A percentile compares a stretch with the other conserved stretches of the same genome.
Conservation (phyloP, 2,329 filamentous ascomycete species). For the Colletotrichum sp. region DNA sequence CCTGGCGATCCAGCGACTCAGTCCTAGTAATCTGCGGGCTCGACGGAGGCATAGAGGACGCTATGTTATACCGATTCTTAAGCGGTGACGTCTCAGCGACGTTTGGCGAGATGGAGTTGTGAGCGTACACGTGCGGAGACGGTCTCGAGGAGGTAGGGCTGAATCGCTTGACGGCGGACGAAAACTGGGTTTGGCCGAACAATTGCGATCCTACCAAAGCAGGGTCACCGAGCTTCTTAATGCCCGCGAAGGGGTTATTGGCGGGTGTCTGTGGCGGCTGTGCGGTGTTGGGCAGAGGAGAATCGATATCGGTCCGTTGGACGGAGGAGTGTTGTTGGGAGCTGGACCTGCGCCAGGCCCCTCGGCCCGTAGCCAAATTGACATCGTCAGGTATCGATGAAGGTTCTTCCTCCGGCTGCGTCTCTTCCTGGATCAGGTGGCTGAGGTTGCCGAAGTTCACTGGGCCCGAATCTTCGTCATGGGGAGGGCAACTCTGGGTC, state of each 20-base stretch:
- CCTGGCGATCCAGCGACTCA: slow-evolving; percentile 14
- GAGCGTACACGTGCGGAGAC: slow-evolving; percentile 51
- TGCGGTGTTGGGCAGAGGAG: slow-evolving; percentile 32
- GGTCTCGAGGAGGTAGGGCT: slow-evolving; percentile 65
- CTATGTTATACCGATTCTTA: slow-evolving; percentile 52
- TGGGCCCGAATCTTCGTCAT: slow-evolving; percentile 55
- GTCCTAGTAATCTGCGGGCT: slow-evolving; percentile 39
- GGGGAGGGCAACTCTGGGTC: slow-evolving; percentile 37
- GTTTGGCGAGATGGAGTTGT: slow-evolving; percentile 52
- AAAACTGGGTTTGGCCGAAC: slow-evolving; percentile 60
- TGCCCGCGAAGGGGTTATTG: slow-evolving; percentile 52
- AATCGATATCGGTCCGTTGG: slow-evolving; percentile 21
- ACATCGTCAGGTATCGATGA: slow-evolving; percentile 31
- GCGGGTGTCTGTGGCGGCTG: slow-evolving; percentile 54
- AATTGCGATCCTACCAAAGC: slow-evolving; percentile 52
- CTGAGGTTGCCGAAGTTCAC: slow-evolving; percentile 48
- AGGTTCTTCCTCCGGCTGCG: slow-evolving; percentile 45
- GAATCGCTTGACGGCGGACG: slow-evolving; percentile 53
- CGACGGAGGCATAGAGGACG: slow-evolving; percentile 48
- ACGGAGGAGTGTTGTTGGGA: slow-evolving; percentile 34
- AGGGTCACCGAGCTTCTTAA: slow-evolving; percentile 34
- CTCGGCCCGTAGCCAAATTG: slow-evolving; percentile 41
- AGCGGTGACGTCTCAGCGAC: slow-evolving; percentile 52
- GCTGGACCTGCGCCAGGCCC: slow-evolving; percentile 41
- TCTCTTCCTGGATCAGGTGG: slow-evolving; percentile 39